Evolutionary conservation across 495 filamentous ascomycete genomes (phyloP).

Genomic region (Podospora appendiculata): DNA sequence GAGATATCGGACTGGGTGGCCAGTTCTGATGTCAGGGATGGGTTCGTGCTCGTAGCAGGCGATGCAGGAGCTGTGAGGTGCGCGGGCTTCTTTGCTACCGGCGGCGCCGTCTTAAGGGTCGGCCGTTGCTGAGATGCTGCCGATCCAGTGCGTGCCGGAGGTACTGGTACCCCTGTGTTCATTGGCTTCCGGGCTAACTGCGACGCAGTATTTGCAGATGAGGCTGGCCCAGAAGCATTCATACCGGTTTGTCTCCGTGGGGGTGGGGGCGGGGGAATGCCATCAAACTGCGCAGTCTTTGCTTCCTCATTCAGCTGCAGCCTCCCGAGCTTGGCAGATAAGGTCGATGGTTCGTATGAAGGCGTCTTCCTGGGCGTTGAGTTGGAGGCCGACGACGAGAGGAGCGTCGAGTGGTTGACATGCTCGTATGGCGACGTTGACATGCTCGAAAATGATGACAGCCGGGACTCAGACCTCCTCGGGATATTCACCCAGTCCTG

Average conservation of each 20-base stretch:
- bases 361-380: slow-evolving; percentile 42
- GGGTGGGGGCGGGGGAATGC: slow-evolving; percentile 39
- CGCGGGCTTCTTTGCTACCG: slow-evolving; percentile 46
- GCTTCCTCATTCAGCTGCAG: slow-evolving; percentile 28
- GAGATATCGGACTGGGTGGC: neutral
- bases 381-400: slow-evolving; percentile 33
- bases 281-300: slow-evolving; percentile 14
- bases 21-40: neutral
- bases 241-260: slow-evolving; percentile 34
- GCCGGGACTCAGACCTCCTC: slow-evolving; percentile 35
- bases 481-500: slow-evolving; percentile 71
- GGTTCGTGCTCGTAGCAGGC: slow-evolving; percentile 20
- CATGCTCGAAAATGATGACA: slow-evolving; percentile 35
- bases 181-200: slow-evolving; percentile 13
- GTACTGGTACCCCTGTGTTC: slow-evolving; percentile 18
- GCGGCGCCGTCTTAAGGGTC: slow-evolving; percentile 35
- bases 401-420: slow-evolving; percentile 36
- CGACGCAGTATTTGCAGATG: neutral
- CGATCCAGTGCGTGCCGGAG: slow-evolving; percentile 20
- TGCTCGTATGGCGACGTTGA: slow-evolving; percentile 40
- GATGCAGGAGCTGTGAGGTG: slow-evolving; percentile 36
- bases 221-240: neutral
- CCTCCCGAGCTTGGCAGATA: slow-evolving; percentile 32
- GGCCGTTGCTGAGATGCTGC: slow-evolving; percentile 20
- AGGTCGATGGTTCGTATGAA: slow-evolving; percentile 40